A percentile compares a stretch with the other conserved stretches of the same genome.
Evolutionary conservation across 148 eudicot species (phyloP).

Genomic region (Nepenthes gracilis): DNA sequence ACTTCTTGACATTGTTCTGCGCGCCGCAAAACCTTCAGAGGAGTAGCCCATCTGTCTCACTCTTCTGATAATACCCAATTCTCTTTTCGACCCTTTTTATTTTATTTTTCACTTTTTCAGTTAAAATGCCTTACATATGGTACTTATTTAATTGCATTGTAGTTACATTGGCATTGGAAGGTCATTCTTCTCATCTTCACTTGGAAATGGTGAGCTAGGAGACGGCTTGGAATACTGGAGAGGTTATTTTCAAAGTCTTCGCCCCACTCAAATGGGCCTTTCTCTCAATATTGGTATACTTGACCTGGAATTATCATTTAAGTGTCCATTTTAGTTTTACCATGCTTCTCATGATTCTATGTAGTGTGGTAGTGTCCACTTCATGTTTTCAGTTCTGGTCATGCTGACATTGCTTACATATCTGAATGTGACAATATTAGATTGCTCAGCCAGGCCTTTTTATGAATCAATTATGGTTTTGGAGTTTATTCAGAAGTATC

Average conservation of each 20-base stretch:
- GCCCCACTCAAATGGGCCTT: constrained; percentile 89
- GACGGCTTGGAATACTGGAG: constrained; percentile 65
- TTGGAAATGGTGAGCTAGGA: constrained; percentile 30
- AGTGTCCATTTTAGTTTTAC: not conserved
- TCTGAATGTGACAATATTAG: constrained; percentile 22
- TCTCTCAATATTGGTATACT: constrained; percentile 62
- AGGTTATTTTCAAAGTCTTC: constrained; percentile 75
- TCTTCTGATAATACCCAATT: not conserved
- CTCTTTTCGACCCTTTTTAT: too few relatives aligned
- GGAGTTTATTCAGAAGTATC: constrained; percentile 27
- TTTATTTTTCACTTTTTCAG: not conserved
- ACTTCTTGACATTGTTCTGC: constrained; percentile 63
- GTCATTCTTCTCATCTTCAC: constrained; percentile 37
- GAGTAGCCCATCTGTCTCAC: constrained; percentile 19
- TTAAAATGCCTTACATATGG: not conserved
- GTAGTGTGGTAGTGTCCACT: not conserved
- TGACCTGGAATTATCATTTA: not conserved
- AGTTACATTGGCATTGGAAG: constrained; percentile 60
- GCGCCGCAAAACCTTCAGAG: constrained; percentile 21
- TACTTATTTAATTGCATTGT: not conserved
- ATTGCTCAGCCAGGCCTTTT: constrained; percentile 72
- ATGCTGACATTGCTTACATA: not conserved
- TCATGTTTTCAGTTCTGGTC: not conserved
- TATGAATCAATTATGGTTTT: constrained; percentile 34
- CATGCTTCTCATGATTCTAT: too few relatives aligned